Base-by-base conservation (phyloP, 176 grass and related monocot species). In the Melocanna baccifera region DNA sequence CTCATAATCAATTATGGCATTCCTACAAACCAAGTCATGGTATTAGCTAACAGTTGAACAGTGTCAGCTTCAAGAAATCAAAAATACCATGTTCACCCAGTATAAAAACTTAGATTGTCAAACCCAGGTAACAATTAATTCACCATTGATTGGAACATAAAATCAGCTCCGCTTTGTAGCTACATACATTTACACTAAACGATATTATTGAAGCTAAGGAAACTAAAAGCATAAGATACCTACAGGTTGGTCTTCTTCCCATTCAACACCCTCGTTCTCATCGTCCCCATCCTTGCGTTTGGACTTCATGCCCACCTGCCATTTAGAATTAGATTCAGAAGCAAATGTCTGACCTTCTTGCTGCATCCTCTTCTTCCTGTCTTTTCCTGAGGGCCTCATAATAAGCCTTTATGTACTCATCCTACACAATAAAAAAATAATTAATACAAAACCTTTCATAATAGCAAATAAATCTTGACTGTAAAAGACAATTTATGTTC, bases 401-500 rank as follows among this genome's bases (percentile, higher is more conserved):
- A 82, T 94, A 99, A 47, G 91, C 92, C 78, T 95, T 98, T 64
- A 91, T 68, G 61, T 95, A 95, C 81, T 98, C 96, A 77, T 98
- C 89, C 96, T 98, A 80, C 37, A 89, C 53, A 47, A 79, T 74
- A 12, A 37, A 36, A 81, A 20, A 81, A 71, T n/a, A n/a, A n/a
- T n/a, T n/a, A n/a, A 81, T 23, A 75, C 51, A 25, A 79, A 81
- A 23, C 37, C 75, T 12, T 22, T 57, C 28, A 7, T 20, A 80
- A 58, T 28, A 64, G 56, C 52, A 79, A 28, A 88, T 83, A 69
- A 25, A 85, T 34, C 43, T 42, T 74, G 25, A 29, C n/a, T 75
- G 30, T 51, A 75, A 37, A 73, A 47, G 53, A n/a, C n/a, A n/a
- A n/a, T 47, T 79, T 74, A 42, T 74, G 7, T 79, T n/a, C n/a